phyloP scores from a whole-genome alignment of 352 stramenopile species.

The Globisporangium nagaii region DNA sequence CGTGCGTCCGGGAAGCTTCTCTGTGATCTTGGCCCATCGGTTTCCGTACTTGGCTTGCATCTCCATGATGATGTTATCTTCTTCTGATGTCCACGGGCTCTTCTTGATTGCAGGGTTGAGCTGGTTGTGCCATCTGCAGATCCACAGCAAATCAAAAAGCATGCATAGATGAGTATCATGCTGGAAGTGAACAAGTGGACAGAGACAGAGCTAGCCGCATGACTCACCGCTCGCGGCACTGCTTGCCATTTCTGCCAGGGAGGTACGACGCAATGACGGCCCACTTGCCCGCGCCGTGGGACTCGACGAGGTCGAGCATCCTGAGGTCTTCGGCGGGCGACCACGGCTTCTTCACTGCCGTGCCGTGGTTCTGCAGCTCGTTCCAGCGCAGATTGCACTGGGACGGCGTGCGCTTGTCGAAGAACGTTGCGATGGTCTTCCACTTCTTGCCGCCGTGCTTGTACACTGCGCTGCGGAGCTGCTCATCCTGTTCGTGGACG shows the following conservation, averaged over 20 bases:
- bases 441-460: constrained; percentile 77
- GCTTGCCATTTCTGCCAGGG: constrained; percentile 79
- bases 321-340: constrained; percentile 47
- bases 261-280: constrained; percentile 82
- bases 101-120: constrained; percentile 80
- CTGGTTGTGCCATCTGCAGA: constrained; percentile 78
- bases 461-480: constrained; percentile 61
- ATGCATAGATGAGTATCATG: background rate
- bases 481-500: constrained; percentile 39
- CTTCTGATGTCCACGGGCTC: constrained; percentile 68
- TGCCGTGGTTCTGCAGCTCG: constrained; percentile 58
- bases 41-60: constrained; percentile 91
- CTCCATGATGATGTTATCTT: constrained; percentile 81
- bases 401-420: constrained; percentile 33
- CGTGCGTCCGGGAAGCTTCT: constrained; percentile 91
- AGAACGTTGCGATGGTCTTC: constrained; percentile 56
- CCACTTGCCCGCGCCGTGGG: constrained; percentile 65
- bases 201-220: no score
- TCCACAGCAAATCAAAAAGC: background rate
- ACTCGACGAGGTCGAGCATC: constrained; percentile 56
- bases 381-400: constrained; percentile 72
- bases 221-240: constrained; percentile 74
- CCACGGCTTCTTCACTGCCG: constrained; percentile 65
- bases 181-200: no score
- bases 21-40: constrained; percentile 97